phyloP scores from a whole-genome alignment of 108 stramenopile species.

The Pseudonitzschia multiseries region DNA sequence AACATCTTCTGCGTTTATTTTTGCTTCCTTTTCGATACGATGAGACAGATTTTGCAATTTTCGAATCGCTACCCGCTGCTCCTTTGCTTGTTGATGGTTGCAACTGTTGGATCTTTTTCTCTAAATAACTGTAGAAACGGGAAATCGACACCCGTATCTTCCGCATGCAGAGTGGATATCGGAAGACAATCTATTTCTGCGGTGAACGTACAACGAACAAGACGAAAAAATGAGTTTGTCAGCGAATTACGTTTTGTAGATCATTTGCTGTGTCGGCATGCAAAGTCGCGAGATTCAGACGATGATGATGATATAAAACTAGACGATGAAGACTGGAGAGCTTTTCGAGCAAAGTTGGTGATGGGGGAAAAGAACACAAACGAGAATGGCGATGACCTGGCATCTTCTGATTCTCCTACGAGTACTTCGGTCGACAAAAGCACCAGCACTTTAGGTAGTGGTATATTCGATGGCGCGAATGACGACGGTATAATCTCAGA shows the following conservation, averaged over 20 bases:
- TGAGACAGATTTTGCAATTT: not conserved
- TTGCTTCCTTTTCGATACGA: no score
- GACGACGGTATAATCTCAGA: not conserved
- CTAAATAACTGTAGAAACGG: not conserved
- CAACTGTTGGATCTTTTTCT: not conserved
- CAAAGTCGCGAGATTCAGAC: constrained; percentile 12
- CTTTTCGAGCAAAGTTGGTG: constrained; percentile 79
- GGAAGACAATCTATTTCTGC: not conserved
- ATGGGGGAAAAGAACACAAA: constrained; percentile 46
- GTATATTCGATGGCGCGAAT: not conserved
- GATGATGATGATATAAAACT: constrained; percentile 36
- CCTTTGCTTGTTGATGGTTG: not conserved
- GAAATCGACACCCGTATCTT: not conserved
- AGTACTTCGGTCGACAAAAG: not conserved
- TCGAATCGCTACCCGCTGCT: not conserved
- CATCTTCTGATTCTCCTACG: not conserved
- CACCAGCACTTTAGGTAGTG: not conserved
- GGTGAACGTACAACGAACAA: not conserved
- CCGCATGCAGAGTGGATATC: not conserved
- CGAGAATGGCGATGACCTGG: not conserved
- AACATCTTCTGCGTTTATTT: no score
- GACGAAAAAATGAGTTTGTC: not conserved
- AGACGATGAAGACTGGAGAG: constrained; percentile 66
- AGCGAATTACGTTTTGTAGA: not conserved
- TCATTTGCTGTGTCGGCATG: not conserved